Evolutionary conservation across 768 basidiomycete genomes (phyloP).

Genomic region (Amyloporia xantha): DNA sequence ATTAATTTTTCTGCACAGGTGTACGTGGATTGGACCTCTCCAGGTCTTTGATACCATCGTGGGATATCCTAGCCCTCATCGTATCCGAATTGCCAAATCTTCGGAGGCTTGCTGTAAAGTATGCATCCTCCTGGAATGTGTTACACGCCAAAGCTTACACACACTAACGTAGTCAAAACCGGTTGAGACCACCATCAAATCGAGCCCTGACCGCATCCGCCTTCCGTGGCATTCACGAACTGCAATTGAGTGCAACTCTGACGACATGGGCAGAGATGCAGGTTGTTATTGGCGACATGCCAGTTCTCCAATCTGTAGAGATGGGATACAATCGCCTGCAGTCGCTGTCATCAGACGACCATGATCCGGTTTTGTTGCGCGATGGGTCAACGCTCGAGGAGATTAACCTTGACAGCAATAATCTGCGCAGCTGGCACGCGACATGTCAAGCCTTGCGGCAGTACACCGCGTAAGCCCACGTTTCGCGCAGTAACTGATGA

Average conservation of each 20-base stretch:
- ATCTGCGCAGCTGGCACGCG: constrained; percentile 48
- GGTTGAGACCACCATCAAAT: constrained; percentile 41
- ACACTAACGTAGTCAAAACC: constrained; percentile 51
- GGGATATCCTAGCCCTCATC: constrained; percentile 66
- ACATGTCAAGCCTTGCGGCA: constrained; percentile 37
- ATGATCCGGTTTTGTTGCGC: not conserved
- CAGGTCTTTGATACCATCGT: constrained; percentile 60
- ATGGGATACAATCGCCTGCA: constrained; percentile 62
- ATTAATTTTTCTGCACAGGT: constrained; percentile 34
- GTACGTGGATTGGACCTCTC: constrained; percentile 81
- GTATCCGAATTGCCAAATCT: constrained; percentile 53
- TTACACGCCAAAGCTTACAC: constrained; percentile 8
- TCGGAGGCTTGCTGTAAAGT: constrained; percentile 74
- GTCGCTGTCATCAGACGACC: constrained; percentile 19
- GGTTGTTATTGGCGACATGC: constrained; percentile 44
- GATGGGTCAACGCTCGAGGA: constrained; percentile 30
- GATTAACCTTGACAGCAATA: constrained; percentile 70
- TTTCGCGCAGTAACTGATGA: too few relatives aligned
- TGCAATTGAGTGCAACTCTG: constrained; percentile 71
- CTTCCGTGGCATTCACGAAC: constrained; percentile 49
- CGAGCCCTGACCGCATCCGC: constrained; percentile 28
- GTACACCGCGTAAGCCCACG: constrained; percentile 37
- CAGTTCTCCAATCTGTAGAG: constrained; percentile 49
- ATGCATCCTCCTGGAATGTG: constrained; percentile 21
- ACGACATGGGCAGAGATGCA: constrained; percentile 66